Evolutionary conservation across 768 basidiomycete species (phyloP), one percentile per base, ranked within the genome.

Genomic region (Amanita pseudoporphyria): DNA sequence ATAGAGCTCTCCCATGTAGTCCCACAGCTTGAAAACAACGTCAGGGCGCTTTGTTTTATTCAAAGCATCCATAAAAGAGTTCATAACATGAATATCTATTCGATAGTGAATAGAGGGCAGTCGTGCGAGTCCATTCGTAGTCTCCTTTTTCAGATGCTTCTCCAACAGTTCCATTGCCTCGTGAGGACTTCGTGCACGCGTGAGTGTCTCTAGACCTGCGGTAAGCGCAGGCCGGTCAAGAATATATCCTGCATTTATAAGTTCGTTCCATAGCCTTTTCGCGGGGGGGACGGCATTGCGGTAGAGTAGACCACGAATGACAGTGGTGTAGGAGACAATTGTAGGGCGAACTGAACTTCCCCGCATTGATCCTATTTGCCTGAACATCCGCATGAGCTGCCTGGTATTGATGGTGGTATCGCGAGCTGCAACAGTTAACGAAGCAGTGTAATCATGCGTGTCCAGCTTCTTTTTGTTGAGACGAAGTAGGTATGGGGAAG

Each of bases 11-110:
- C 67, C 66, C 64, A 87, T 76, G 21, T 78, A 64, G n/a, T 82
- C 79, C 83, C 85, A 91, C 1, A 89, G 57, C 37, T 65, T 65
- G 60, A 86, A 82, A 3, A 82, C 72, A 6, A 74, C 65, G 54
- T 86, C 84, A 0, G 83, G 82, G 3, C 84, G 76, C 26, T 70
- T 65, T 16, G 71, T 69, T 18, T 69, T 70, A 21, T 70, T 68
- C 36, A 89, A 68, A 0, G 73, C 54, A 9, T 62, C 59, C 60
- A 82, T 67, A 56, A 81, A 72, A 16, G 66, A 60, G 54, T 76
- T 76, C 39, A 72, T 60, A 0, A 58, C 56, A 21, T 60, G 55
- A 9, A 63, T 57, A 24, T 61, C 63, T 10, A 65, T 45, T 21
- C 33, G 32, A 14, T 58, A 51, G 28, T 41, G 59, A 21, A 16